phyloP scores from a whole-genome alignment of 2,329 filamentous ascomycete genomes.

The Epichloe scottii region DNA sequence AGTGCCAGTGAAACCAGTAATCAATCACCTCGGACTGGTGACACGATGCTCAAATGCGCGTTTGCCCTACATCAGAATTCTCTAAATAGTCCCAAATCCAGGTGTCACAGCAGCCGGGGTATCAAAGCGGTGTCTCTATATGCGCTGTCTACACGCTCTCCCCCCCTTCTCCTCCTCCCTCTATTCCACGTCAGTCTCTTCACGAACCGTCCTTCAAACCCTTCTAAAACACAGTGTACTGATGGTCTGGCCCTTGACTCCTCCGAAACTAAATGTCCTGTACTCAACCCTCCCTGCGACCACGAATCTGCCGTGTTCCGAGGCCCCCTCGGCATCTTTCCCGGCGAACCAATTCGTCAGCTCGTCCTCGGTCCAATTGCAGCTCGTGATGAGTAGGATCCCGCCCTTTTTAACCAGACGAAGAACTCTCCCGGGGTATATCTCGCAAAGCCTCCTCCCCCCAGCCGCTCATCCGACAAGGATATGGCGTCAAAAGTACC shows the following conservation, averaged over 20 bases:
- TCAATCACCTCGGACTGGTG: neutral
- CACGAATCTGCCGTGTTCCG: conserved; percentile 31
- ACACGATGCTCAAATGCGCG: neutral
- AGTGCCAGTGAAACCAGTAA: neutral
- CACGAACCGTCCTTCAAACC: conserved; percentile 5
- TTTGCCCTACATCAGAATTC: neutral
- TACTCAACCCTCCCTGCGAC: conserved; percentile 64
- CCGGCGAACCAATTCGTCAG: conserved; percentile 63
- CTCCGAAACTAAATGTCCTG: conserved; percentile 79
- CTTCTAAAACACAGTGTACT: conserved; percentile 72
- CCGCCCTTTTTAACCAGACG: conserved; percentile 58
- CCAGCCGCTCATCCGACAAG: conserved; percentile 46
- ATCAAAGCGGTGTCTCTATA: neutral
- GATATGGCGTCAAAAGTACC: conserved; percentile 95
- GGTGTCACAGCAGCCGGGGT: neutral
- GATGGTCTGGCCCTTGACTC: conserved; percentile 76
- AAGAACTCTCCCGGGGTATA: conserved; percentile 59
- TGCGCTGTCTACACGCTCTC: neutral
- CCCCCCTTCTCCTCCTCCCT: neutral
- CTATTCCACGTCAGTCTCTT: too few relatives aligned
- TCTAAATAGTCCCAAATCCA: neutral
- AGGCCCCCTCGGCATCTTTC: neutral
- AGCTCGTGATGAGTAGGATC: conserved; percentile 78
- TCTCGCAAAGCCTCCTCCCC: conserved; percentile 55
- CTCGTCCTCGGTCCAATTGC: conserved; percentile 95